These are phyloP conservation scores for Coelastrella sp. DNA, from an alignment of 139 green algal genomes.

Conservation along the genomic window DNA sequence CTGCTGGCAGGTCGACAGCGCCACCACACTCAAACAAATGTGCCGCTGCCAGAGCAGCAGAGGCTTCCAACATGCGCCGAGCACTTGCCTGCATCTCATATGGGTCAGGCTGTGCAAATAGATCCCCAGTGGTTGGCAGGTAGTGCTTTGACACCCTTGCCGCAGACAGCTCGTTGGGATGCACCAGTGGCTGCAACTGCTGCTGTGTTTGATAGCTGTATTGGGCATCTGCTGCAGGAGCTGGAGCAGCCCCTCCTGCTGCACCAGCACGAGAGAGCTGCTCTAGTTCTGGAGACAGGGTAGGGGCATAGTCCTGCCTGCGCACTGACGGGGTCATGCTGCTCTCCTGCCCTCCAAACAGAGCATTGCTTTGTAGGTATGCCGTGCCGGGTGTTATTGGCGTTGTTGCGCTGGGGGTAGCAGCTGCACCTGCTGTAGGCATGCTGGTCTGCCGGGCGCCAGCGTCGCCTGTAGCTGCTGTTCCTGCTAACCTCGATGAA, in stretches of 20 bases:
- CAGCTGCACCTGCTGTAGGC: not conserved
- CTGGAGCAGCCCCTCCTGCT: slow-evolving; percentile 4
- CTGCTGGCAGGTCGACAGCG: too few species aligned
- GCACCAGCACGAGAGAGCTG: not conserved
- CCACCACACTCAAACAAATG: too few species aligned
- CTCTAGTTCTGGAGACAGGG: slow-evolving; percentile 28
- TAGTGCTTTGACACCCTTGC: slow-evolving; percentile 16
- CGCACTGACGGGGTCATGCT: slow-evolving; percentile 39
- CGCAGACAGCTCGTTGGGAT: slow-evolving; percentile 3
- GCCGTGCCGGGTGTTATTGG: not conserved
- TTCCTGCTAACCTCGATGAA: slow-evolving; percentile 4
- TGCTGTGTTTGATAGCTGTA: slow-evolving; percentile 26
- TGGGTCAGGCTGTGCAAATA: slow-evolving; percentile 40
- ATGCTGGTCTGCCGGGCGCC: too few species aligned
- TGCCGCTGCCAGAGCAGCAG: too few species aligned
- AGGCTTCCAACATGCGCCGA: not conserved
- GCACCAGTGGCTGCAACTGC: slow-evolving; percentile 10
- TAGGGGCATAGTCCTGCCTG: slow-evolving; percentile 4
- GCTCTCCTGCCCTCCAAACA: slow-evolving; percentile 26
- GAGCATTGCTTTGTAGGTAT: slow-evolving; percentile 34
- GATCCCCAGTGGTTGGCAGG: slow-evolving; percentile 40
- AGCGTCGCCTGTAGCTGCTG: not conserved
- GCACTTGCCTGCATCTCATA: not conserved
- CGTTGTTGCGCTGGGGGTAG: not conserved
- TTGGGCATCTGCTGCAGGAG: not conserved